Conservation (phyloP, 2,329 filamentous ascomycete species). For the Botrytis fabae region DNA sequence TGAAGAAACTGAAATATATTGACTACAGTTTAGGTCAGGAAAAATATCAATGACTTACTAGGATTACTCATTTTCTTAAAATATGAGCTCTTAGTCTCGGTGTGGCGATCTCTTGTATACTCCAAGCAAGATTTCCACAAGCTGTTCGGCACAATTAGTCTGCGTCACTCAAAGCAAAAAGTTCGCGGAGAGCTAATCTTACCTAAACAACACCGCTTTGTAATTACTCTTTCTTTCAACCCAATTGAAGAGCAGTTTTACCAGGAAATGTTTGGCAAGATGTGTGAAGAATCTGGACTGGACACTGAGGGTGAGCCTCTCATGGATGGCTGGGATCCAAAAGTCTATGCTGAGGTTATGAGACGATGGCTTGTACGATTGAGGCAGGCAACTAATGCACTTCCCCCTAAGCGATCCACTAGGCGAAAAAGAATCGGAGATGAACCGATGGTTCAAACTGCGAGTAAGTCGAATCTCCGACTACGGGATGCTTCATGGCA, state of each 20-base stretch:
- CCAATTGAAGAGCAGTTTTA: conserved; percentile 92
- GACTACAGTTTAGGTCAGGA: conserved; percentile 45
- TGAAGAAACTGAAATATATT: not conserved
- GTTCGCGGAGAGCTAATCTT: conserved; percentile 77
- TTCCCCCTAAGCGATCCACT: conserved; percentile 59
- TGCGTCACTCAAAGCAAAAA: conserved; percentile 83
- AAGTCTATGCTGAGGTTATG: conserved; percentile 68
- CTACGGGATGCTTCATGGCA: not conserved
- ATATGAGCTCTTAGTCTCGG: conserved; percentile 71
- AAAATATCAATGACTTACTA: conserved; percentile 74
- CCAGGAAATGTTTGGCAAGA: conserved; percentile 69
- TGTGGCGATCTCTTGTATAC: conserved; percentile 68
- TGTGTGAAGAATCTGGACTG: conserved; percentile 70
- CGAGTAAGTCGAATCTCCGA: conserved; percentile 57
- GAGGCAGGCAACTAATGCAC: conserved; percentile 73
- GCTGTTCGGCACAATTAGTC: conserved; percentile 69
- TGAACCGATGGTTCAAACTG: conserved; percentile 69
- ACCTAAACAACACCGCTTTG: conserved; percentile 79
- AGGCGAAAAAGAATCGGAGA: conserved; percentile 53
- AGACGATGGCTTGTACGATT: conserved; percentile 73
- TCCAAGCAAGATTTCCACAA: conserved; percentile 62
- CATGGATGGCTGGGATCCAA: conserved; percentile 62
- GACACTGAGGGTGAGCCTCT: conserved; percentile 52
- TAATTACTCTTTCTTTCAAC: conserved; percentile 88
- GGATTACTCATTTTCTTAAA: conserved; percentile 80